Percentiles rank a stretch among this genome's conserved stretches.
These are phyloP conservation scores for Exophiala alcalophila DNA, from an alignment of 2,329 filamentous ascomycete species.

Conservation along the genomic window DNA sequence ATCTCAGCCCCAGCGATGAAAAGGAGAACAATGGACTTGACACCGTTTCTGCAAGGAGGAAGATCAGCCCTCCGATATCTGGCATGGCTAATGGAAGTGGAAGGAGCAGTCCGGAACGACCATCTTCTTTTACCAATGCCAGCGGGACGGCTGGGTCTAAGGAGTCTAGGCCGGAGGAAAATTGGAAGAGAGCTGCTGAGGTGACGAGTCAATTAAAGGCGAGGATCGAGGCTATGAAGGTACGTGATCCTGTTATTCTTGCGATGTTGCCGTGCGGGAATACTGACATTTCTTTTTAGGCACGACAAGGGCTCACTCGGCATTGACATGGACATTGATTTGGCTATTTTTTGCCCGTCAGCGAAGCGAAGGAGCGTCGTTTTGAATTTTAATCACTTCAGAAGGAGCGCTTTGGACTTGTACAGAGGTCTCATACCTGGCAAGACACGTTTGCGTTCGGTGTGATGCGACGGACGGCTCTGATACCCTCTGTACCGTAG, in stretches of 20 bases:
- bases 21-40: slow-evolving; percentile 63
- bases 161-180: slow-evolving; percentile 65
- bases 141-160: slow-evolving; percentile 31
- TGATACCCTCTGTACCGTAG: too few relatives aligned
- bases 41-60: slow-evolving; percentile 40
- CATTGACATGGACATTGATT: too few relatives aligned
- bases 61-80: slow-evolving; percentile 44
- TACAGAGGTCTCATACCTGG: too few relatives aligned
- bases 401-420: too few relatives aligned
- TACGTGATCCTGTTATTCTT: slow-evolving; percentile 35
- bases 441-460: too few relatives aligned
- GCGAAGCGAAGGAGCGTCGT: too few relatives aligned
- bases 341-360: too few relatives aligned
- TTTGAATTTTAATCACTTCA: too few relatives aligned
- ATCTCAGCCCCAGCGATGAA: slow-evolving; percentile 63
- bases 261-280: not conserved
- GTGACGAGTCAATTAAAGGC: slow-evolving; percentile 97
- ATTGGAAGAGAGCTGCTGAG: slow-evolving; percentile 95
- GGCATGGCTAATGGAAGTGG: slow-evolving; percentile 37
- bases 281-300: slow-evolving; percentile 33
- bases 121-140: slow-evolving; percentile 32
- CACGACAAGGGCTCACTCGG: slow-evolving; percentile 43
- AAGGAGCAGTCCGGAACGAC: slow-evolving; percentile 33
- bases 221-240: slow-evolving; percentile 98
- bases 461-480: too few relatives aligned